Conservation (phyloP, 768 basidiomycete species). For the Rhodotorula taiwanensis region DNA sequence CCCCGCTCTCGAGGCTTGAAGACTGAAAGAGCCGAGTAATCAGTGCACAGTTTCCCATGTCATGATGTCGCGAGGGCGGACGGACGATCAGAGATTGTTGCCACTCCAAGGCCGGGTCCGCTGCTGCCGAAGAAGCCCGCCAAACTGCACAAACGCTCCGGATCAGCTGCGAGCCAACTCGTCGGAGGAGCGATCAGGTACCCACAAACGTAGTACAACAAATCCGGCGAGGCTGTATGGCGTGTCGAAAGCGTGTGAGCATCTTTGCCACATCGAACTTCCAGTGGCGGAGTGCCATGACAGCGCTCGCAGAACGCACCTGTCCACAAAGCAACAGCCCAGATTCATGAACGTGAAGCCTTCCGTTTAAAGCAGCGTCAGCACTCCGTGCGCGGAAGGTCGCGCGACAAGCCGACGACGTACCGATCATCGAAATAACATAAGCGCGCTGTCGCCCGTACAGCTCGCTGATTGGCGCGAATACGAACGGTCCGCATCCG, state of each 20-base stretch:
- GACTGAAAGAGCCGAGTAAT: neutral
- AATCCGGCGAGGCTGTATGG: neutral
- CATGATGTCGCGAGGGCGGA: neutral
- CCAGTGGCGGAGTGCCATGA: too few species aligned
- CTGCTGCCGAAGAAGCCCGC: slow-evolving; percentile 10
- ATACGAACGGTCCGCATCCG: slow-evolving; percentile 4
- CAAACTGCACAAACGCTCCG: neutral
- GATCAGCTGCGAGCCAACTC: too few species aligned
- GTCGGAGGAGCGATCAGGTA: too few species aligned
- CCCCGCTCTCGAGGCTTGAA: slow-evolving; percentile 10
- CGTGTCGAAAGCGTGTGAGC: too few species aligned
- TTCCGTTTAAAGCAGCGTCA: too few species aligned
- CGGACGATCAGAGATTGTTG: slow-evolving; percentile 3
- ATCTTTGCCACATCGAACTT: too few species aligned
- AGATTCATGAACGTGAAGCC: slow-evolving; percentile 7
- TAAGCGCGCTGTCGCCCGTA: slow-evolving; percentile 8
- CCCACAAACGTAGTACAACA: slow-evolving; percentile 9
- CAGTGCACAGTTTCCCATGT: too few species aligned
- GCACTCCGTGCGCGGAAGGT: too few species aligned
- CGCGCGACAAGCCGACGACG: neutral
- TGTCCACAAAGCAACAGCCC: neutral
- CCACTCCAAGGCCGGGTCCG: slow-evolving; percentile 12
- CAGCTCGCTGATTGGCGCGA: slow-evolving; percentile 16
- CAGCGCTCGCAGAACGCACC: too few species aligned
- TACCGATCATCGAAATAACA: neutral